phyloP scores from a whole-genome alignment of 140 eudicot species.

The Erigeron philadelphicus region DNA sequence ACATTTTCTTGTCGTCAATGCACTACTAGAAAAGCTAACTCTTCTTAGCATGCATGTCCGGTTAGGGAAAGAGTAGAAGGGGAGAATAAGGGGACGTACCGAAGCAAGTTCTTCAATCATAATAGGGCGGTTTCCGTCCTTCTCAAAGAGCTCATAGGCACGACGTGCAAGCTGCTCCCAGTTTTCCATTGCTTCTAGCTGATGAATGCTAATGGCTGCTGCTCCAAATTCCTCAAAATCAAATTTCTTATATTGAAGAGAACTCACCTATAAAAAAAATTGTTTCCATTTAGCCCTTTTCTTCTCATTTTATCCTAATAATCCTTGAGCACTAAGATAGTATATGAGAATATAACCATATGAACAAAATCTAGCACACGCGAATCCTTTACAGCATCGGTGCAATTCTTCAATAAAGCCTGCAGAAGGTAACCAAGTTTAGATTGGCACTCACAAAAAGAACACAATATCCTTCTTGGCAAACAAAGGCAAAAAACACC shows the following conservation, averaged over 20 bases:
- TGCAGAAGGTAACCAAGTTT: slow-evolving; percentile 24
- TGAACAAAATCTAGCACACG: slow-evolving; percentile 81
- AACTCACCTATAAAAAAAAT: slow-evolving; percentile 61
- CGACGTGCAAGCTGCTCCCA: slow-evolving; percentile 98
- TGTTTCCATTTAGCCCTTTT: slow-evolving; percentile 12
- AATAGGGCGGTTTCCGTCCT: slow-evolving; percentile 93
- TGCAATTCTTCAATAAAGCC: slow-evolving; percentile 67
- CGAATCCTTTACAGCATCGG: slow-evolving; percentile 94
- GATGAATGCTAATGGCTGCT: slow-evolving; percentile 87
- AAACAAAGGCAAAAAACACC: slow-evolving; percentile 5
- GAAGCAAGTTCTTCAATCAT: slow-evolving; percentile 99
- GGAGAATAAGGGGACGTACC: slow-evolving; percentile 35
- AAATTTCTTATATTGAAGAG: slow-evolving; percentile 76
- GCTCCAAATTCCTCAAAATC: slow-evolving; percentile 97
- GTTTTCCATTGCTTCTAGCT: slow-evolving; percentile 85
- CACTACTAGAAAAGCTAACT: not conserved
- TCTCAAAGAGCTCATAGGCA: slow-evolving; percentile 89
- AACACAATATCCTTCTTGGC: not conserved
- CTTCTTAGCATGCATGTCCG: not conserved
- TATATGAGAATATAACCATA: slow-evolving; percentile 44
- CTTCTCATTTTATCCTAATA: not conserved
- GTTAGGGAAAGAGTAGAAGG: not conserved
- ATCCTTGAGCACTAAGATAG: not conserved
- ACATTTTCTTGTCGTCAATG: not conserved
- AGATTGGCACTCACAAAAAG: not conserved